Percentiles rank a stretch among this genome's conserved stretches.
Conservation (phyloP, 2,329 filamentous ascomycete species). For the Trichoderma arundinaceum region DNA sequence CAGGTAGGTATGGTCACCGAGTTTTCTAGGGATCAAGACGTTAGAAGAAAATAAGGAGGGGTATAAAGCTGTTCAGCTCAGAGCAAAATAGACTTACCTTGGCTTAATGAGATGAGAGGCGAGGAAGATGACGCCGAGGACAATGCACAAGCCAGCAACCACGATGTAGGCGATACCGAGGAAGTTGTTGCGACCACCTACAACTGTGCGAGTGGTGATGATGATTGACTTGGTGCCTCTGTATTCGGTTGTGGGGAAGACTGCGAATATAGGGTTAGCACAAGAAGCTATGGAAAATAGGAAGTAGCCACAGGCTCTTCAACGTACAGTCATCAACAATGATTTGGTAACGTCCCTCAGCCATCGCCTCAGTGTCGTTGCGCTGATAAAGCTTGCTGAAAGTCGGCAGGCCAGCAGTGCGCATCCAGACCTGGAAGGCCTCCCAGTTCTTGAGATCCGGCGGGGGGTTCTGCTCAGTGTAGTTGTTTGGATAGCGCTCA, state of each 20-base stretch:
- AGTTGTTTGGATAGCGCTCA: constrained; percentile 70
- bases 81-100: constrained; percentile 61
- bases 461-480: constrained; percentile 67
- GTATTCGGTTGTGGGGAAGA: constrained; percentile 79
- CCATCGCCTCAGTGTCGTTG: constrained; percentile 75
- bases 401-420: constrained; percentile 87
- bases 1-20: constrained; percentile 96
- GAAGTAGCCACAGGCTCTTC: background rate
- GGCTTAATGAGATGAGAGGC: constrained; percentile 90
- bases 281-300: background rate
- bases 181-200: constrained; percentile 95
- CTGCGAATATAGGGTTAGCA: constrained; percentile 52
- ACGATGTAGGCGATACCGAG: constrained; percentile 95
- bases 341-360: constrained; percentile 73
- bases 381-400: constrained; percentile 93
- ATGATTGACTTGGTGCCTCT: constrained; percentile 89
- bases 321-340: constrained; percentile 78
- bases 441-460: constrained; percentile 78
- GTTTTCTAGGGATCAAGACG: constrained; percentile 66
- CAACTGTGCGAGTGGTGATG: constrained; percentile 86
- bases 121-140: constrained; percentile 87
- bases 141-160: constrained; percentile 88
- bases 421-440: constrained; percentile 98
- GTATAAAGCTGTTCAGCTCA: background rate
- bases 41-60: background rate